phyloP scores from a whole-genome alignment of 139 green algal species.

The Astrephomene gubernaculifera region DNA sequence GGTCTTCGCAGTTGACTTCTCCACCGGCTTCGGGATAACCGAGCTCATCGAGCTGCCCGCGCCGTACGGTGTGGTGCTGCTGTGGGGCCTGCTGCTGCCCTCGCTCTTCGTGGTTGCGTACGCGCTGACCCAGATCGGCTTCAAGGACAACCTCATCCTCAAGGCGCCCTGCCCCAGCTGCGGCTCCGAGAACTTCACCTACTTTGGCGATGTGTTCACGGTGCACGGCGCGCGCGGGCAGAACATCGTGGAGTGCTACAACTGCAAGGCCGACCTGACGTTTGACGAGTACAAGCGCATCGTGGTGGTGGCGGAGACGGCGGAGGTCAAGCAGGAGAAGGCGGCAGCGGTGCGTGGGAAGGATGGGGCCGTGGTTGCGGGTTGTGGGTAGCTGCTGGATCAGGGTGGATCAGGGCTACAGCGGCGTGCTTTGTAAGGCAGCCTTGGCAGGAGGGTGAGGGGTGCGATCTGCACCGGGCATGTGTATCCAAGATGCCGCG shows the following conservation, averaged over 20 bases:
- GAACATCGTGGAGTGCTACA: slow-evolving; percentile 76
- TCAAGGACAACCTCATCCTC: slow-evolving; percentile 87
- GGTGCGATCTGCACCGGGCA: too few species aligned
- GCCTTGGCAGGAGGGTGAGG: too few species aligned
- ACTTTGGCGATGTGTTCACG: slow-evolving; percentile 91
- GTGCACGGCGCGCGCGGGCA: slow-evolving; percentile 76
- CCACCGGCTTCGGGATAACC: slow-evolving; percentile 88
- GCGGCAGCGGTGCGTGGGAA: slow-evolving; percentile 47
- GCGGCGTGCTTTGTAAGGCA: too few species aligned
- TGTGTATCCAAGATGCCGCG: too few species aligned
- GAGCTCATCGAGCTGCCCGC: slow-evolving; percentile 82
- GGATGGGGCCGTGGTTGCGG: too few species aligned
- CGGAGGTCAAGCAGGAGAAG: slow-evolving; percentile 66
- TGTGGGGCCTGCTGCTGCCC: slow-evolving; percentile 90
- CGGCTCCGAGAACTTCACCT: slow-evolving; percentile 75
- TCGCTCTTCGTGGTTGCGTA: slow-evolving; percentile 82
- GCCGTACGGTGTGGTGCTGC: slow-evolving; percentile 81
- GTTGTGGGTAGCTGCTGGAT: too few species aligned
- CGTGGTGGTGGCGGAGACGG: slow-evolving; percentile 66
- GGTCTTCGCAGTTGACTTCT: slow-evolving; percentile 88
- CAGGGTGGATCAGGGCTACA: too few species aligned
- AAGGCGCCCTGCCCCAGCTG: slow-evolving; percentile 87
- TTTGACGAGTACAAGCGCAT: slow-evolving; percentile 80
- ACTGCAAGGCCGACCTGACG: slow-evolving; percentile 78
- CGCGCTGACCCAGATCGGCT: slow-evolving; percentile 84